phyloP scores from a whole-genome alignment of 306 rosid species.

The cucumber (Cucumis sativus) region DNA sequence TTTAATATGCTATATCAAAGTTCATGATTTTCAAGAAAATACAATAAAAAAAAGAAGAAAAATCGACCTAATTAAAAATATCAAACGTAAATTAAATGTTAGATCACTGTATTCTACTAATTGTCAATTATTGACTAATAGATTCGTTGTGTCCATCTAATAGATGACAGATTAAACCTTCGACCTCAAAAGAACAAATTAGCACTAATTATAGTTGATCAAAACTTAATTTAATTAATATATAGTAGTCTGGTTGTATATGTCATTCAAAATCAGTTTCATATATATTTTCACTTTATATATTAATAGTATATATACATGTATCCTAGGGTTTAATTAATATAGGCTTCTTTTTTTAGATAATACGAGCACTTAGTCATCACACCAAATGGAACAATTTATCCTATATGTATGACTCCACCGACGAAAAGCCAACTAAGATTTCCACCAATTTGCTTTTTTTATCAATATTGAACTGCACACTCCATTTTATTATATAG shows the following conservation, averaged over 20 bases:
- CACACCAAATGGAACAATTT: constrained; percentile 31
- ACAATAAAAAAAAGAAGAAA: too few species aligned
- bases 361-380: constrained; percentile 19
- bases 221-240: too few species aligned
- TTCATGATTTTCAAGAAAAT: too few species aligned
- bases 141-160: too few species aligned
- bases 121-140: too few species aligned
- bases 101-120: too few species aligned
- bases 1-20: too few species aligned
- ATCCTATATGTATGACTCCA: constrained; percentile 5
- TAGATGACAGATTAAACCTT: too few species aligned
- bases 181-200: too few species aligned
- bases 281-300: background rate
- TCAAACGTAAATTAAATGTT: too few species aligned
- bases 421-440: constrained; percentile 42
- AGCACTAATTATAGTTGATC: too few species aligned
- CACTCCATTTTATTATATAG: constrained; percentile 10
- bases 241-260: background rate
- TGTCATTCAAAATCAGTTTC: background rate
- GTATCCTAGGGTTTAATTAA: background rate
- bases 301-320: background rate
- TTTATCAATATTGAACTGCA: constrained; percentile 13
- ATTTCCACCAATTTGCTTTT: constrained; percentile 36
- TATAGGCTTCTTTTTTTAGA: background rate
- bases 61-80: too few species aligned